Conservation (phyloP, 1,139 yeast species). For the Nakaseomyces kungkrabaensis region DNA sequence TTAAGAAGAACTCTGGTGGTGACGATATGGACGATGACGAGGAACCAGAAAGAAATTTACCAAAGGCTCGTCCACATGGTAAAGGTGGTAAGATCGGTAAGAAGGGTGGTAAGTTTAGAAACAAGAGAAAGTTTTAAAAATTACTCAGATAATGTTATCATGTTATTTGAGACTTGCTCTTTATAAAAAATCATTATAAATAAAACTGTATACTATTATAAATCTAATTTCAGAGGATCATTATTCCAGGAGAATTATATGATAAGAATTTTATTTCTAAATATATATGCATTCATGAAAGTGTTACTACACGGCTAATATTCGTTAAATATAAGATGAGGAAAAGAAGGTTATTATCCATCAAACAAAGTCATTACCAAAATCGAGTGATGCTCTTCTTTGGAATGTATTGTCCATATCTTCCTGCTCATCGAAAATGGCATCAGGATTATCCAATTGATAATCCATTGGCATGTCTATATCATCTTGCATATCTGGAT, state of each 20-base stretch:
- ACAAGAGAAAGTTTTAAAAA: constrained; percentile 25
- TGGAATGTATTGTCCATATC: constrained; percentile 29
- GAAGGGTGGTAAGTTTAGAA: constrained; percentile 24
- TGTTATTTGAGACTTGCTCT: constrained; percentile 2
- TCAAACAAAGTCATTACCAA: constrained; percentile 8
- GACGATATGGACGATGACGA: constrained; percentile 47
- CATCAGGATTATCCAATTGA: constrained; percentile 12
- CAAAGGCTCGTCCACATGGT: constrained; percentile 12
- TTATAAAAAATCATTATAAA: background rate
- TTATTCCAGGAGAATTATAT: background rate
- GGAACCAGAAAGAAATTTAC: constrained; percentile 26
- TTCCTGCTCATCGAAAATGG: constrained; percentile 22
- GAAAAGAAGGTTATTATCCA: background rate
- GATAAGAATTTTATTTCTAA: too few relatives aligned
- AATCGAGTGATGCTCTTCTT: constrained; percentile 26
- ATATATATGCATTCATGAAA: too few relatives aligned
- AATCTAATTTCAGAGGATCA: background rate
- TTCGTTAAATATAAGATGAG: too few relatives aligned
- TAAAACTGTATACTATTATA: background rate
- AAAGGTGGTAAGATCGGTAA: constrained; percentile 22
- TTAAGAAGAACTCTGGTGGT: constrained; percentile 51
- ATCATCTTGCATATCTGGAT: constrained; percentile 4
- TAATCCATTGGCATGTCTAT: constrained; percentile 5
- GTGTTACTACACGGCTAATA: too few relatives aligned
- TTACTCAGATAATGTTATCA: background rate